These are phyloP conservation scores for Hyaloscypha variabilis DNA, from an alignment of 495 filamentous ascomycete genomes.

Conservation along the genomic window DNA sequence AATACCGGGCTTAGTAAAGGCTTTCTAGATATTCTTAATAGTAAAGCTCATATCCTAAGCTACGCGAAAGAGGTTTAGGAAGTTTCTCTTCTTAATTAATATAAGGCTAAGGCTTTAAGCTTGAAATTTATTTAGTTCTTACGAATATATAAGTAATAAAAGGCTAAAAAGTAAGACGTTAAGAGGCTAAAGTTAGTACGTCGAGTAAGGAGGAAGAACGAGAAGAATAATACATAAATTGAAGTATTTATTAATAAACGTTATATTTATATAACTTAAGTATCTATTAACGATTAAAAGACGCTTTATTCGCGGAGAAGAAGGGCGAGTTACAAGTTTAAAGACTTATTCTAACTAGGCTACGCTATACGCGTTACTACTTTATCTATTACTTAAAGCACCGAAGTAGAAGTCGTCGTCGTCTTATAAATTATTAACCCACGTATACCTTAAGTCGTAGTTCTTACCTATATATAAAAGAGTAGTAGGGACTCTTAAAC, in stretches of 20 bases:
- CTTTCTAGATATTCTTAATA: neutral
- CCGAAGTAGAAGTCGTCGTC: neutral
- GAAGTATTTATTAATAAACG: neutral
- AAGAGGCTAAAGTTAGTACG: constrained; percentile 2
- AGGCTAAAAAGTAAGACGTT: neutral
- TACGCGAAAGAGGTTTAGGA: neutral
- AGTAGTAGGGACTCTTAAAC: neutral
- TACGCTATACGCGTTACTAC: no score
- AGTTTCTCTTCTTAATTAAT: constrained; percentile 1
- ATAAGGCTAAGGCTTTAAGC: neutral
- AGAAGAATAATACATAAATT: neutral
- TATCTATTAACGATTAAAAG: constrained; percentile 1
- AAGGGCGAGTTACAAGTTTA: neutral
- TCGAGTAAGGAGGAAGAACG: no score
- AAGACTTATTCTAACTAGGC: neutral
- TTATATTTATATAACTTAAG: constrained; percentile 3
- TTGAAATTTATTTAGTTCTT: neutral
- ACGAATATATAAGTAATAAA: neutral
- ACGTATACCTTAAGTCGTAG: neutral
- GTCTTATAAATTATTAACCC: neutral
- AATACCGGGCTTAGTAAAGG: neutral
- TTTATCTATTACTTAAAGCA: constrained; percentile 1
- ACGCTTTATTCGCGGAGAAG: neutral
- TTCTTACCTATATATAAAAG: constrained; percentile 4
- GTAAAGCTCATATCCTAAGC: neutral